Base-by-base conservation (phyloP, 169 alveolate species). In the Hepatocystis sp. region DNA sequence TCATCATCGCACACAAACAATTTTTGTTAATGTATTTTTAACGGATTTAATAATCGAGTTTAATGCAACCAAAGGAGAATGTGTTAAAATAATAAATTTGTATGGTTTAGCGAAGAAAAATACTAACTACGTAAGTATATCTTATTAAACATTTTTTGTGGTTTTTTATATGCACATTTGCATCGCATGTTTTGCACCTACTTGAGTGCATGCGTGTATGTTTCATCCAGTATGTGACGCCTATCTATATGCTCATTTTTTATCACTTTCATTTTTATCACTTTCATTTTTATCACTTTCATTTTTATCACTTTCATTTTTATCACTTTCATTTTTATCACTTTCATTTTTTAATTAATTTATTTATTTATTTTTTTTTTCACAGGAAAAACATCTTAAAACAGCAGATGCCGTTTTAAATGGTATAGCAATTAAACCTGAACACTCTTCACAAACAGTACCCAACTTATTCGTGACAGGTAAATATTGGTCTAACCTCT, bases 11-110 rank as follows among this genome's bases (percentile, higher is more conserved):
- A 25, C 81, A 5, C 64, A 68, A 25, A 65, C 91, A 2, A 84
- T 90, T 15, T 85, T 51, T 34, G 91, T 60, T 17, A 90, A 90
- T 81, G 25, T 90, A n/a, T 90, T 90, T 67, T 42, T 42, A 8
- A 90, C 91, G 52, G 23, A 85, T 61, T 53, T 67, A 42, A 55
- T 90, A 17, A 58, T 90, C 1, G 92, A 90, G 40, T 42, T 90
- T 3, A 81, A 85, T 53, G 34, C 47, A 1, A 10, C 58, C 15
- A 85, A 21, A 5, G 94, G 92, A 4, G 4, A 34, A 1, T 85
- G 91, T 30, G 19, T 90, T 4, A 63, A 63, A 21, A 23, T 90
- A 30, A 85, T 90, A 56, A 76, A 85, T 40, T 44, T 90, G 25
- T 13, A 25, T 40, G 89, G 89, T 8, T 28, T 78, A 19, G 34